A percentile compares a stretch with the other conserved stretches of the same genome.
phyloP scores from a whole-genome alignment of 495 filamentous ascomycete species.

The Neurospora sp. region DNA sequence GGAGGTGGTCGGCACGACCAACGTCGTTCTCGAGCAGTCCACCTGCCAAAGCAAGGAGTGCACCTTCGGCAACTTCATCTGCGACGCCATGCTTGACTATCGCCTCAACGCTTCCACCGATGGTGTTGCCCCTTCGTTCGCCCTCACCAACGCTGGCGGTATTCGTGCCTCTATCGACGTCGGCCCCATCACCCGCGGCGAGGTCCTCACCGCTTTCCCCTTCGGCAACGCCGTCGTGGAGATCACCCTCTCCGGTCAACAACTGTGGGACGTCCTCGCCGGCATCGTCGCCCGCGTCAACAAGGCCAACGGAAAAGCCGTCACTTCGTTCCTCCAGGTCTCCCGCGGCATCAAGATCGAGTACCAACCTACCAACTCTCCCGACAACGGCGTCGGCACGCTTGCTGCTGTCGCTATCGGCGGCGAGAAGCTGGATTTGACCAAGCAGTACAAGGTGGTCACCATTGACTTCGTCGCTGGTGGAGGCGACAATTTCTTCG shows the following conservation, averaged over 20 bases:
- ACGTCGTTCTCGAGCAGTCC: conserved; percentile 38
- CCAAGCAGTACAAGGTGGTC: conserved; percentile 36
- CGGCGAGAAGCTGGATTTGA: conserved; percentile 25
- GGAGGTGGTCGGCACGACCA: conserved; percentile 35
- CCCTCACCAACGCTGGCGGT: conserved; percentile 46
- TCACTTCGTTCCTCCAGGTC: conserved; percentile 45
- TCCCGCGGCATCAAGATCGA: conserved; percentile 35
- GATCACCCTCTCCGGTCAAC: conserved; percentile 29
- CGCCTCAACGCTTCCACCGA: conserved; percentile 28
- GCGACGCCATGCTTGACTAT: conserved; percentile 44
- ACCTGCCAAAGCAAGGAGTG: conserved; percentile 45
- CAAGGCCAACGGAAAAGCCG: conserved; percentile 31
- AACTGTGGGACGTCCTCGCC: conserved; percentile 41
- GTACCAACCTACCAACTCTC: conserved; percentile 31
- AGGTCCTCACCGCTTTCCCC: conserved; percentile 46
- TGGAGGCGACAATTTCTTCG: conserved; percentile 47
- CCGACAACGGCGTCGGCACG: conserved; percentile 4
- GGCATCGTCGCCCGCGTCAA: conserved; percentile 37
- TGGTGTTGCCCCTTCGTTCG: conserved; percentile 27
- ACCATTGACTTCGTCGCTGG: conserved; percentile 46
- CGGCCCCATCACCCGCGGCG: conserved; percentile 42
- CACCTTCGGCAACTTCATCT: conserved; percentile 40
- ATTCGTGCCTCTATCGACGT: conserved; percentile 45
- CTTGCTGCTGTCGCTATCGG: conserved; percentile 35
- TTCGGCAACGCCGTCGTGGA: conserved; percentile 48